Conservation (phyloP, 192 early-diverging fungal genomes). For the Obelidium mucronatum region DNA sequence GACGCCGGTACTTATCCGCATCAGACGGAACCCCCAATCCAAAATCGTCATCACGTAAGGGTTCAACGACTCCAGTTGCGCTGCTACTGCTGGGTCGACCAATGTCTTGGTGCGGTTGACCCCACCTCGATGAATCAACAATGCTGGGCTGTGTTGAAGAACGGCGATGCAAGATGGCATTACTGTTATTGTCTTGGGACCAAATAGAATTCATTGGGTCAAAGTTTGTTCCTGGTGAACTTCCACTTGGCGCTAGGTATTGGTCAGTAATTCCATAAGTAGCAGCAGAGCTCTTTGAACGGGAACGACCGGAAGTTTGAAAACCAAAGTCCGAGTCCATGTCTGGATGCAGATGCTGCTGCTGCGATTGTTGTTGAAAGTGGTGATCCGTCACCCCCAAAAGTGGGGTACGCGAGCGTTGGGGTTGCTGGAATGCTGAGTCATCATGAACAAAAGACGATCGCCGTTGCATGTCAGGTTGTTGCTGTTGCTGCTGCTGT, state of each 20-base stretch:
- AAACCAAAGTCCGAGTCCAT: slow-evolving; percentile 28
- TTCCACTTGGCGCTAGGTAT: slow-evolving; percentile 65
- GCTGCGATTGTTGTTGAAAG: background rate
- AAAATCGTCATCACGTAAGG: slow-evolving; percentile 17
- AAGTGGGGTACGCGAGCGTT: slow-evolving; percentile 25
- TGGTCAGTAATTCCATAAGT: slow-evolving; percentile 40
- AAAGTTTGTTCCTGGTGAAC: slow-evolving; percentile 56
- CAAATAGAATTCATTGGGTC: slow-evolving; percentile 61
- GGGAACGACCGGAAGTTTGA: slow-evolving; percentile 20
- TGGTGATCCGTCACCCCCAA: slow-evolving; percentile 24
- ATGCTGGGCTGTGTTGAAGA: slow-evolving; percentile 60
- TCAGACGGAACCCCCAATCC: slow-evolving; percentile 41
- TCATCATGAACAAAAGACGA: slow-evolving; percentile 31
- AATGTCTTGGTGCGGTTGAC: slow-evolving; percentile 37
- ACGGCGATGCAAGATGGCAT: slow-evolving; percentile 58
- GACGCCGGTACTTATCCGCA: slow-evolving; percentile 55
- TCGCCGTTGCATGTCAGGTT: slow-evolving; percentile 24
- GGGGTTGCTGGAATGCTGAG: background rate
- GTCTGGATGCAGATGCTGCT: background rate
- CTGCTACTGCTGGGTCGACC: background rate
- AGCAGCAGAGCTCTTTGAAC: slow-evolving; percentile 37
- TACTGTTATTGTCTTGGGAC: slow-evolving; percentile 44
- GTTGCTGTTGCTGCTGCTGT: slow-evolving; percentile 18
- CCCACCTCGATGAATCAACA: slow-evolving; percentile 43
- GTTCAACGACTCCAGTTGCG: slow-evolving; percentile 15